Evolutionary conservation across 2,329 filamentous ascomycete genomes (phyloP).

Genomic region (Chaetomiaceae sp.): DNA sequence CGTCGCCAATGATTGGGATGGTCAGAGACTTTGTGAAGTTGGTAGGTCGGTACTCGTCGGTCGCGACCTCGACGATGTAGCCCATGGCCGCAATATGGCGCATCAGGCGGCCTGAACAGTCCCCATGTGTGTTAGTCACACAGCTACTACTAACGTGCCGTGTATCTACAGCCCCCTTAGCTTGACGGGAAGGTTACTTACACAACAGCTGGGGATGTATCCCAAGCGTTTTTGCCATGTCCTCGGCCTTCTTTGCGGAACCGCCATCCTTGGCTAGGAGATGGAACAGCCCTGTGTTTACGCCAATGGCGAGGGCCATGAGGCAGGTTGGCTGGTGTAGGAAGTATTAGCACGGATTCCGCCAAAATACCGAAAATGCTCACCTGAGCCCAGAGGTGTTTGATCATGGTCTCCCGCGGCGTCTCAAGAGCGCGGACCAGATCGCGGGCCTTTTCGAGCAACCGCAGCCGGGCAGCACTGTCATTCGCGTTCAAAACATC

Average conservation of each 20-base stretch:
- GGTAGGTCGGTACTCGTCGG: conserved; percentile 36
- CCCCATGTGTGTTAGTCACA: neutral
- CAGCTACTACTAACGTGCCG: no score
- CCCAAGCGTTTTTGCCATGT: conserved; percentile 30
- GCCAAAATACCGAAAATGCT: neutral
- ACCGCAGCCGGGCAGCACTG: conserved; percentile 27
- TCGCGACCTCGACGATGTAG: conserved; percentile 35
- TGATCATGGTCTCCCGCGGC: conserved; percentile 45
- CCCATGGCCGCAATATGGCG: conserved; percentile 39
- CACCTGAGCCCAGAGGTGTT: conserved; percentile 42
- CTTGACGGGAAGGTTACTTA: no score
- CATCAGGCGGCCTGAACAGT: conserved; percentile 30
- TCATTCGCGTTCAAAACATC: conserved; percentile 5
- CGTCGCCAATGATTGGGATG: conserved; percentile 33
- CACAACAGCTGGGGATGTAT: conserved; percentile 30
- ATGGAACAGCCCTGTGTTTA: conserved; percentile 36
- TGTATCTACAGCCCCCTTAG: no score
- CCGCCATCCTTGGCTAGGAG: conserved; percentile 32
- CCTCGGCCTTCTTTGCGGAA: conserved; percentile 30
- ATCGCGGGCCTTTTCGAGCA: conserved; percentile 34
- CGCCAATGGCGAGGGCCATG: conserved; percentile 24
- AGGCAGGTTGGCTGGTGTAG: neutral
- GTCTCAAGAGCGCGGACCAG: conserved; percentile 39
- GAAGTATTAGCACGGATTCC: neutral
- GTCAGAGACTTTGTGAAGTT: conserved; percentile 37